Evolutionary conservation across 257 asterid species (phyloP), one percentile per base, ranked within the genome.

Genomic region (Linaria vulgaris): DNA sequence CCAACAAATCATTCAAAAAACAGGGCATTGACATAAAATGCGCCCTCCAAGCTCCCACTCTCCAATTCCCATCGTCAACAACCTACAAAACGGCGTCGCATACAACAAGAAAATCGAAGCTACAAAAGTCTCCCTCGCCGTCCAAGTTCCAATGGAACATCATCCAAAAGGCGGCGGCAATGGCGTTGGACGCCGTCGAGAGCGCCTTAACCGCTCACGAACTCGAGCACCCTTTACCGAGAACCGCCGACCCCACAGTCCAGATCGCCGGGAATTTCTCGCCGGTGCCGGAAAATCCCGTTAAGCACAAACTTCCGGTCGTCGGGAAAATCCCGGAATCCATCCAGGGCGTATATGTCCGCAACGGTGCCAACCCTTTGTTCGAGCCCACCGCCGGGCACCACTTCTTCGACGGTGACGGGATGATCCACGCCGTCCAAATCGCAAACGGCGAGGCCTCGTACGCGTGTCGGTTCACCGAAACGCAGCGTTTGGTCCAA

Each of bases 351-450:
- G 88, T 82, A 1, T 94, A 94, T 62, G 87, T 90, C 3, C 53
- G 99, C 0, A 94, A 94, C 94, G 99, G 99, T 0, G 99, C 99
- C 0, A 94, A 94, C 43, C 99, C 99, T 0, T 78, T 80, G 5
- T 84, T 83, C 67, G 95, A 87, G 74, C 99, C 99, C 3, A 58
- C 71, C 12, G 95, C 97, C 63, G 99, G 99, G 0, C 99, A 94
- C 82, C 99, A 94, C 53, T 85, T 94, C 74, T 94, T 94, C 69
- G 99, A 94, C 74, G 99, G 99, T 5, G 99, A 94, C 61, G 99
- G 99, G 52, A 94, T 94, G 99, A 80, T 94, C 60, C 99, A 94
- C 68, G 86, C 97, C 59, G 95, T 94, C 5, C 73, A 74, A 6
- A 85, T 94, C 72, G 14, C 72, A 0, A 66, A 78, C 68, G 99